phyloP scores from a whole-genome alignment of 2,329 filamentous ascomycete species.

The Colletotrichum tamarilloi region DNA sequence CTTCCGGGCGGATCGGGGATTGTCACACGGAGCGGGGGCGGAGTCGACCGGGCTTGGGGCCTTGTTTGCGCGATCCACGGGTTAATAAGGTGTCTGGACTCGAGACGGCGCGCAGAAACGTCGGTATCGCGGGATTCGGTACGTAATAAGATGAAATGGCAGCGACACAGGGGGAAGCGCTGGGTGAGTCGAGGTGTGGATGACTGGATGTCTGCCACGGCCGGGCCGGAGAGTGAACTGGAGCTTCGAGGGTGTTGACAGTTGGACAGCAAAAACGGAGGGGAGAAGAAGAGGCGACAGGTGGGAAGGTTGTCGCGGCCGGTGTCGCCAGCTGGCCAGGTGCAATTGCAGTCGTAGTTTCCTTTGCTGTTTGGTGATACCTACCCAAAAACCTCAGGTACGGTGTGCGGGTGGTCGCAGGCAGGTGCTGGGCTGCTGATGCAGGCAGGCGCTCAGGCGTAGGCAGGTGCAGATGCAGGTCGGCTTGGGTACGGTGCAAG shows the following conservation, averaged over 20 bases:
- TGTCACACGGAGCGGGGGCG: constrained; percentile 25
- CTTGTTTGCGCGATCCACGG: background rate
- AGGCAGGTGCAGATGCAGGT: background rate
- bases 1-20: constrained; percentile 21
- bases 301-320: background rate
- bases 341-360: background rate
- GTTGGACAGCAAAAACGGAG: background rate
- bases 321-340: constrained; percentile 19
- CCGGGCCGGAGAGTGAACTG: background rate
- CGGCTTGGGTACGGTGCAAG: background rate
- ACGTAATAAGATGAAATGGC: constrained; percentile 21
- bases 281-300: background rate
- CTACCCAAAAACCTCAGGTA: background rate
- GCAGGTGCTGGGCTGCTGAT: background rate
- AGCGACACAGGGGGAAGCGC: background rate
- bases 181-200: background rate
- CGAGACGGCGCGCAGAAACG: background rate
- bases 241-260: too few species aligned
- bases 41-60: background rate
- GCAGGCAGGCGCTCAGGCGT: background rate
- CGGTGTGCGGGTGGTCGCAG: background rate
- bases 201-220: background rate
- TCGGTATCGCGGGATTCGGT: background rate
- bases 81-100: background rate
- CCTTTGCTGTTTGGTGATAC: background rate